phyloP scores from a whole-genome alignment of 257 asterid species.

The Anisodus tanguticus region DNA sequence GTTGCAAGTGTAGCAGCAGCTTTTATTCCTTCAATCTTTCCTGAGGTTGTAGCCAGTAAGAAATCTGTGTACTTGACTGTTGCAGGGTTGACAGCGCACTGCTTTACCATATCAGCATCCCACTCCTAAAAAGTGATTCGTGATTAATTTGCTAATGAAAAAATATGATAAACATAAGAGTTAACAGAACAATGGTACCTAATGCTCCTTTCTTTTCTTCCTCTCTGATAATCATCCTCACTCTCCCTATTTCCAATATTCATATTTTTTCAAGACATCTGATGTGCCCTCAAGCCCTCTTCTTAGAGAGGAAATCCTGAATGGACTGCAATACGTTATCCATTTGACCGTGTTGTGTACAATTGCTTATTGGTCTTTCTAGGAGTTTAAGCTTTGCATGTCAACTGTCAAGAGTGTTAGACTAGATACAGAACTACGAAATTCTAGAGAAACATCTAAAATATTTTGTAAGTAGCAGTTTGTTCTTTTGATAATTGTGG shows the following conservation, averaged over 20 bases:
- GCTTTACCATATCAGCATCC: conserved; percentile 63
- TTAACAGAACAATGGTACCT: too few relatives aligned
- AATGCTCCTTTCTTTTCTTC: too few relatives aligned
- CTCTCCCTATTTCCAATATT: too few relatives aligned
- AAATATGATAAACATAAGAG: too few relatives aligned
- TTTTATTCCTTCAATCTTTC: conserved; percentile 78
- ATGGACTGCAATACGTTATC: too few relatives aligned
- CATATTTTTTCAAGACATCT: too few relatives aligned
- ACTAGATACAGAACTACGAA: background rate
- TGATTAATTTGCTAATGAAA: background rate
- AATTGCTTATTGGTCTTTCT: background rate
- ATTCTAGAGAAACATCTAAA: background rate
- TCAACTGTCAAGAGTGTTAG: background rate
- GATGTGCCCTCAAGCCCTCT: too few relatives aligned
- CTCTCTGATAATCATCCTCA: too few relatives aligned
- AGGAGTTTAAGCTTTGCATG: background rate
- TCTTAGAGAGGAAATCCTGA: too few relatives aligned
- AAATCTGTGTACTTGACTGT: conserved; percentile 78
- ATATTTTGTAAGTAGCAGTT: too few relatives aligned
- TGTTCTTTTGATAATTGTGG: too few relatives aligned
- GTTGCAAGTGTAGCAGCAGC: conserved; percentile 71
- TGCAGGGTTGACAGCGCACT: conserved; percentile 58
- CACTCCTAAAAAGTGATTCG: conserved; percentile 60
- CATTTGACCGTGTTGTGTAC: background rate
- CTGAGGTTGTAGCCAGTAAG: conserved; percentile 84